Percentiles rank a stretch among this genome's conserved stretches.
These are phyloP conservation scores for Didymella pomorum DNA, from an alignment of 2,329 filamentous ascomycete genomes.

Conservation along the genomic window DNA sequence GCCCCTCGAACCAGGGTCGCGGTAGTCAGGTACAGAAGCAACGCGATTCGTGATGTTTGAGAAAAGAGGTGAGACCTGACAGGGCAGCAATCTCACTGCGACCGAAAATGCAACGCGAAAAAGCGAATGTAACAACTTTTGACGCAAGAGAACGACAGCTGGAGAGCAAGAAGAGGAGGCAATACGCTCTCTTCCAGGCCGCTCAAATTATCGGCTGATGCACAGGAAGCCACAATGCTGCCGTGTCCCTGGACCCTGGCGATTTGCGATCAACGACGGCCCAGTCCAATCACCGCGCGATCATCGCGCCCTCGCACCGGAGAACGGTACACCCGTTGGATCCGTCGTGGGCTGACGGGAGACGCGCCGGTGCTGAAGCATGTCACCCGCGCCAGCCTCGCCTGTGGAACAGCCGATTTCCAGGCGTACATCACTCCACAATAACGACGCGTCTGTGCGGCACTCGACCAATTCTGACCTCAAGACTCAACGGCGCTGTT, in stretches of 20 bases:
- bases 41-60: constrained; percentile 31
- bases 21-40: constrained; percentile 30
- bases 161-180: background rate
- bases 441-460: constrained; percentile 1
- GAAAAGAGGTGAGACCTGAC: constrained; percentile 1
- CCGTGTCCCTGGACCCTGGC: constrained; percentile 6
- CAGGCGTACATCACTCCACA: constrained; percentile 14
- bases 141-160: background rate
- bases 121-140: constrained; percentile 5
- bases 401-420: constrained; percentile 4
- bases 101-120: constrained; percentile 1
- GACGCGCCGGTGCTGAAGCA: constrained; percentile 18
- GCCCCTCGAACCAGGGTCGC: constrained; percentile 15
- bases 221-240: background rate
- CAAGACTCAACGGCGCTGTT: background rate
- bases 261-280: background rate
- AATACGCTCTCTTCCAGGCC: constrained; percentile 8
- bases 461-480: no score
- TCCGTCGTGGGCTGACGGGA: constrained; percentile 27
- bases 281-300: constrained; percentile 11
- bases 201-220: constrained; percentile 10
- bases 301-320: background rate
- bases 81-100: constrained; percentile 4
- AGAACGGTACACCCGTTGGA: constrained; percentile 8
- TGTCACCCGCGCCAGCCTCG: constrained; percentile 21